Evolutionary conservation across 23 red algal genomes (phyloP).

Genomic region (Gracilaria caudata): DNA sequence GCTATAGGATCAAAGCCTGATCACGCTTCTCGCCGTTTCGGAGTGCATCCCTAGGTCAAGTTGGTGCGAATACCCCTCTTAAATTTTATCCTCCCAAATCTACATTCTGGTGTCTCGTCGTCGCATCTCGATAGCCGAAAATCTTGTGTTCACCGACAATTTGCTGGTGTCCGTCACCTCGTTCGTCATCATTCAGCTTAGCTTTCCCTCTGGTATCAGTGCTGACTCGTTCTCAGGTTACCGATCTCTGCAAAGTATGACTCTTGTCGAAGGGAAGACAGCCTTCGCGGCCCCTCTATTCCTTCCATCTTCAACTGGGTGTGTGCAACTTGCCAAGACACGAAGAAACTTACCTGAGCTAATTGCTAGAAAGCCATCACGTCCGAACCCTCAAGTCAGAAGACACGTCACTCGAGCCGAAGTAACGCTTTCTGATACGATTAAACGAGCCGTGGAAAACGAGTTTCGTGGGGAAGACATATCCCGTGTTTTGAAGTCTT

Average conservation of each 20-base stretch:
- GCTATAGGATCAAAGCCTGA: no score
- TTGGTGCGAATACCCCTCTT: no score
- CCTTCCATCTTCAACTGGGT: background rate
- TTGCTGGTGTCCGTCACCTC: no score
- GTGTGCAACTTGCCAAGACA: background rate
- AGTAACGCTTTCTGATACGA: constrained; percentile 22
- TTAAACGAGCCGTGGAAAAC: constrained; percentile 39
- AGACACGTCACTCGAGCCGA: constrained; percentile 5
- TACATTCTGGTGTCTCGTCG: no score
- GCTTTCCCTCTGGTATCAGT: no score
- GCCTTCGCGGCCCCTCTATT: background rate
- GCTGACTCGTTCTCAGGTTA: background rate
- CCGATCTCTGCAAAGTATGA: background rate
- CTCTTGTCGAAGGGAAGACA: background rate
- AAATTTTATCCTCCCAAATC: no score
- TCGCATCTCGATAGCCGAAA: no score
- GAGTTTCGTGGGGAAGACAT: constrained; percentile 45
- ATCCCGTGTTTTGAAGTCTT: constrained; percentile 57
- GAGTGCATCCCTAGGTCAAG: no score
- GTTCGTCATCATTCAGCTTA: no score
- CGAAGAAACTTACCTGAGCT: background rate
- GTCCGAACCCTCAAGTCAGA: background rate
- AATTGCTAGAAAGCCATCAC: background rate
- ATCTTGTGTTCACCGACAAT: no score
- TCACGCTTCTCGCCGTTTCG: no score